A percentile compares a stretch with the other conserved stretches of the same genome.
These are phyloP conservation scores for Arctostaphylos glauca DNA, from an alignment of 148 eudicot species.

Conservation along the genomic window DNA sequence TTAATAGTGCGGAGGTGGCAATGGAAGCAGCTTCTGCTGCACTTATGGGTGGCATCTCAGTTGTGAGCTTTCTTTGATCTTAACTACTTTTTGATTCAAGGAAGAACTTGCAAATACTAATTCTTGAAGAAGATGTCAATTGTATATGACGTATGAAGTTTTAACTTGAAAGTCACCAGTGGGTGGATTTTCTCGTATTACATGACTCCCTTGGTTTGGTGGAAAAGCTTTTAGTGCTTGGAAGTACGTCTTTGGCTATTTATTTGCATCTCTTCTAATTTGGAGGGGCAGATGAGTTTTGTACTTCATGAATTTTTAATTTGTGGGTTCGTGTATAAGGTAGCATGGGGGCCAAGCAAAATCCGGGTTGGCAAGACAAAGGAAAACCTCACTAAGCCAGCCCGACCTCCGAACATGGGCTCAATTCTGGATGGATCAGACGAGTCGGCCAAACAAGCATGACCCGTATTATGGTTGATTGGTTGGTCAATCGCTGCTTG, in stretches of 20 bases:
- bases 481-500: too few species aligned
- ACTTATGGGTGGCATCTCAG: slow-evolving; percentile 60
- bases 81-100: neutral
- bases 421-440: too few species aligned
- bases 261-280: neutral
- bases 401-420: too few species aligned
- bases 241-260: neutral
- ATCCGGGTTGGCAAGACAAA: too few species aligned
- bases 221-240: neutral
- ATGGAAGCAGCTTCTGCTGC: slow-evolving; percentile 87
- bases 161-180: neutral
- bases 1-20: slow-evolving; percentile 63
- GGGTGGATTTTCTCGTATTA: neutral
- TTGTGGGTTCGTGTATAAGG: neutral
- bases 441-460: too few species aligned
- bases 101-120: neutral
- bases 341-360: too few species aligned
- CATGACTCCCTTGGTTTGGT: neutral
- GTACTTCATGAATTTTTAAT: neutral
- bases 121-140: neutral
- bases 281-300: neutral
- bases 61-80: slow-evolving; percentile 41
- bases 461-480: too few species aligned
- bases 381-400: too few species aligned
- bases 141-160: too few species aligned